Evolutionary conservation across 1,284 basidiomycete species (phyloP).

Genomic region (Hemileia vastatrix): DNA sequence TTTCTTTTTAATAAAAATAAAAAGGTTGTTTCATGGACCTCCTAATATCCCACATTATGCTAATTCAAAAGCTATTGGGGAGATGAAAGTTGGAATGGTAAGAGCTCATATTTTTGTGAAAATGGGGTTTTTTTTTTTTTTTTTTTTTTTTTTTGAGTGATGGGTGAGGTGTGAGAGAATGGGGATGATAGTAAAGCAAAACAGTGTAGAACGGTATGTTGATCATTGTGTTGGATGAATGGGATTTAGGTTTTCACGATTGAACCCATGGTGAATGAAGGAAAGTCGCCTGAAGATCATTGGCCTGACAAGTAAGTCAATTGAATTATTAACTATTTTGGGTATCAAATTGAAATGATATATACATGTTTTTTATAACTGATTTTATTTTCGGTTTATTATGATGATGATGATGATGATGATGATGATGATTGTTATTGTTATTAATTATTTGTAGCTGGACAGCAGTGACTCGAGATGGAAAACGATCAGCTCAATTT

Average conservation of each 20-base stretch:
- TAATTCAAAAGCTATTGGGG: conserved; percentile 46
- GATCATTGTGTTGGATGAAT: not conserved
- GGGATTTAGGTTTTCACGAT: conserved; percentile 48
- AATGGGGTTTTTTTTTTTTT: too few relatives aligned
- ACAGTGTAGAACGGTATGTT: not conserved
- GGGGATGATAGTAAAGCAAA: not conserved
- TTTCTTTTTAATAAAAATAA: conserved; percentile 74
- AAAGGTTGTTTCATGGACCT: conserved; percentile 46
- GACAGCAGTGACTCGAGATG: conserved; percentile 86
- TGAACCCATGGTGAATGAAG: conserved; percentile 73
- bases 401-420: too few relatives aligned
- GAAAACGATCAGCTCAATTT: conserved; percentile 81
- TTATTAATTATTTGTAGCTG: conserved; percentile 48
- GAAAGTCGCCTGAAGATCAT: conserved; percentile 44
- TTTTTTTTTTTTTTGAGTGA: not conserved
- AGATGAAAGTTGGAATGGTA: conserved; percentile 38
- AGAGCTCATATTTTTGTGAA: too few relatives aligned
- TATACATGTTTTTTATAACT: too few relatives aligned
- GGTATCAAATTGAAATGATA: too few relatives aligned
- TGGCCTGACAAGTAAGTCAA: conserved; percentile 35
- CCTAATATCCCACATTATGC: conserved; percentile 49
- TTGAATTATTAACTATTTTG: too few relatives aligned
- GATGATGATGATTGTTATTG: too few relatives aligned
- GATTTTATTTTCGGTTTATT: too few relatives aligned
- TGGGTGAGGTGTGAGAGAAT: not conserved